Conservation (phyloP, 2,329 filamentous ascomycete species). For the Ambrosiella cleistominuta region DNA sequence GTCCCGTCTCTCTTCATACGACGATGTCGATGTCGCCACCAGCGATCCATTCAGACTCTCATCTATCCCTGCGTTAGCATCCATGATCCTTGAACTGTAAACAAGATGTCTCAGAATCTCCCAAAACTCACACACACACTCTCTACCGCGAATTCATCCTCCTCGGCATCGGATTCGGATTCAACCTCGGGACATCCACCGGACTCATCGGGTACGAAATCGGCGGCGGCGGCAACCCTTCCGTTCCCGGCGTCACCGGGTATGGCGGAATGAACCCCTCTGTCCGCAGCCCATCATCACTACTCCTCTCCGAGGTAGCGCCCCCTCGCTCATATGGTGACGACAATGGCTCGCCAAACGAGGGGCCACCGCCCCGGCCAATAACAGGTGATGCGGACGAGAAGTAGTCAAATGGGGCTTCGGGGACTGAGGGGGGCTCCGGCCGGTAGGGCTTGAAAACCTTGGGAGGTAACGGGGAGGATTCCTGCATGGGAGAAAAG, state of each 20-base stretch:
- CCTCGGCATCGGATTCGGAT: constrained; percentile 4
- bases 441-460: constrained; percentile 12
- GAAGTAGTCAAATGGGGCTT: constrained; percentile 11
- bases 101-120: background rate
- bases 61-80: background rate
- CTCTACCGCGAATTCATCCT: background rate
- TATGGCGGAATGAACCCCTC: constrained; percentile 7
- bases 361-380: background rate
- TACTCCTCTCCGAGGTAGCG: background rate
- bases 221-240: constrained; percentile 11
- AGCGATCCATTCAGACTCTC: background rate
- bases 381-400: constrained; percentile 4
- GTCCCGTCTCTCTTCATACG: constrained; percentile 5
- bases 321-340: background rate
- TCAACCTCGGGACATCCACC: background rate
- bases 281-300: too few species aligned
- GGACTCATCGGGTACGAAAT: constrained; percentile 5
- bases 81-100: constrained; percentile 3
- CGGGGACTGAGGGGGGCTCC: constrained; percentile 1
- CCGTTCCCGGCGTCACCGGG: constrained; percentile 11
- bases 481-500: background rate
- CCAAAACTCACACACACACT: background rate
- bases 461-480: constrained; percentile 5
- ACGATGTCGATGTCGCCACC: background rate
- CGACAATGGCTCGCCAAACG: background rate